Evolutionary conservation across 1,284 basidiomycete species (phyloP), one percentile per base, ranked within the genome.

Genomic region (Chondrostereum purpureum): DNA sequence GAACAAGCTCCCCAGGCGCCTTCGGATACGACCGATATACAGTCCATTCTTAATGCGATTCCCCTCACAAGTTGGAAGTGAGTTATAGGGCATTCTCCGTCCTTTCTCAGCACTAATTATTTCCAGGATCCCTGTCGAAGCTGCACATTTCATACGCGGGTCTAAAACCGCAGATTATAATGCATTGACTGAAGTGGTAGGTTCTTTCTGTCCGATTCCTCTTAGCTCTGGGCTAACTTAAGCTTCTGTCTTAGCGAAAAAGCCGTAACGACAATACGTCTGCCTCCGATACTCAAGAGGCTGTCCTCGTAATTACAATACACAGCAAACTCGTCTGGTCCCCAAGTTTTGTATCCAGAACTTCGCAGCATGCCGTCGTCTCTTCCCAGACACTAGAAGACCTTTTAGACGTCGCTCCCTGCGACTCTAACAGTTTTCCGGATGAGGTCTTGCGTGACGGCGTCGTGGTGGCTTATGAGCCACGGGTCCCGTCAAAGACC

Each of bases 301-400:
- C 73, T 0, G 53, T 87, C 8, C 55, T 88, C 17, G 76, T 72
- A 22, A 55, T 83, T 21, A 77, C 80, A 6, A 64, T 85, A 11
- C 70, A 83, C 56, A 76, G 72, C 50, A 76, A 73, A 41, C 63
- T 81, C 16, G 57, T 72, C 10, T 86, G 81, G 78, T 68, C 73
- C n/a, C 72, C 73, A 43, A 75, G 73, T 42, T 70, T 75, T 42
- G 61, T 83, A n/a, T 67, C 68, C 36, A 78, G 82, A 21, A 65
- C 71, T 45, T 88, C 85, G 13, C 80, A 82, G 52, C 83, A 88
- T 56, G 73, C 71, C 12, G 57, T 86, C 4, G 57, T 83, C 6
- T 79, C 83, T n/a, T 80, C 77, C 1, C 83, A 89, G 53, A 84
- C 77, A 0, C 70, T 90, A 1, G 72, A 69, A n/a, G 80, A 88